Percentiles rank a stretch among this genome's conserved stretches.
These are phyloP conservation scores for Metschnikowia amazonensis DNA, from an alignment of 805 yeast genomes.

Conservation along the genomic window DNA sequence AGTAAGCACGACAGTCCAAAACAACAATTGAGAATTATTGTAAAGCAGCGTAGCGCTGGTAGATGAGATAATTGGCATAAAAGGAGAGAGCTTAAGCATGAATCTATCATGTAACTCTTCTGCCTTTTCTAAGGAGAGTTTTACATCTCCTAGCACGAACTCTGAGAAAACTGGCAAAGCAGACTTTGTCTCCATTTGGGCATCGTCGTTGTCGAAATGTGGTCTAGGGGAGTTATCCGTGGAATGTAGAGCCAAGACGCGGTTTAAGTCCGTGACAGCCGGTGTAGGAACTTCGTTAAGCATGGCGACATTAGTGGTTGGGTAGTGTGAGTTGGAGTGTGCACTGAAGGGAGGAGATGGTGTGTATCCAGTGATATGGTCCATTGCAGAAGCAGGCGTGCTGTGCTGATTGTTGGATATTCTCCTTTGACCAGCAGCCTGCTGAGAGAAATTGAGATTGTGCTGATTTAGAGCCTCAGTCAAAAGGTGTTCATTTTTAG, in stretches of 20 bases:
- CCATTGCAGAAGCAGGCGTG: slow-evolving; percentile 15
- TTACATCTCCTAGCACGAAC: slow-evolving; percentile 73
- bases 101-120: slow-evolving; percentile 68
- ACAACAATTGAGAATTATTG: slow-evolving; percentile 76
- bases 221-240: slow-evolving; percentile 31
- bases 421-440: slow-evolving; percentile 7
- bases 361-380: slow-evolving; percentile 16
- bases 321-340: neutral
- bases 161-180: slow-evolving; percentile 43
- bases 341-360: slow-evolving; percentile 7
- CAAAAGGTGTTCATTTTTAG: slow-evolving; percentile 61
- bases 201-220: slow-evolving; percentile 9
- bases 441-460: slow-evolving; percentile 26
- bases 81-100: slow-evolving; percentile 64
- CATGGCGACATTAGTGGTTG: neutral
- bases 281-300: neutral
- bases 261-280: slow-evolving; percentile 18
- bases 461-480: slow-evolving; percentile 57
- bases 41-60: slow-evolving; percentile 70
- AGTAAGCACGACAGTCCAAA: slow-evolving; percentile 88
- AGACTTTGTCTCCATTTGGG: slow-evolving; percentile 6
- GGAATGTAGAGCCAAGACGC: slow-evolving; percentile 22
- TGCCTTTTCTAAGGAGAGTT: slow-evolving; percentile 63
- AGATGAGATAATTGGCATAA: slow-evolving; percentile 73
- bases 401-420: slow-evolving; percentile 7